Conservation (phyloP, 1,284 basidiomycete genomes). For the Ceratobasidium papillatum region DNA sequence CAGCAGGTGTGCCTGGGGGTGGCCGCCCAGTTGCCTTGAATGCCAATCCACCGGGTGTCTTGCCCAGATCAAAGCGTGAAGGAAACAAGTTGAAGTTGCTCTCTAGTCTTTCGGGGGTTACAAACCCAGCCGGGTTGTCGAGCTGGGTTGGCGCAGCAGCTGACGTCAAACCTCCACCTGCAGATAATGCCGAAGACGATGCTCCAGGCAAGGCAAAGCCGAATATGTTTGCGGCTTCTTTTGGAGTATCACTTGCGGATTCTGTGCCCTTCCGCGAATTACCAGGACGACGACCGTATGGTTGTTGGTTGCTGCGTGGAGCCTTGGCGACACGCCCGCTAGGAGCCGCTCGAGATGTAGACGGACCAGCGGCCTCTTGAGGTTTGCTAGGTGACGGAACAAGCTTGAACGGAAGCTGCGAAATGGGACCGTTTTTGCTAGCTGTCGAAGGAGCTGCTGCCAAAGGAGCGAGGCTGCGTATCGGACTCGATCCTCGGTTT, state of each 20-base stretch:
- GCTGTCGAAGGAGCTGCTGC: not conserved
- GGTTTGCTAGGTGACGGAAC: slow-evolving; percentile 14
- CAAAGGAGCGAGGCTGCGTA: not conserved
- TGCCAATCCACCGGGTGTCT: slow-evolving; percentile 27
- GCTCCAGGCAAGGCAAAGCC: slow-evolving; percentile 23
- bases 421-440: not conserved
- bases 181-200: not conserved
- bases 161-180: not conserved
- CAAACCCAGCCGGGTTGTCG: slow-evolving; percentile 10
- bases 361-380: not conserved
- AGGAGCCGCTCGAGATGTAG: slow-evolving; percentile 9
- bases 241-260: slow-evolving; percentile 1
- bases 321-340: slow-evolving; percentile 24
- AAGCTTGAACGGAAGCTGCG: slow-evolving; percentile 14
- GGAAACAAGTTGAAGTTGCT: slow-evolving; percentile 30
- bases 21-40: slow-evolving; percentile 32
- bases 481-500: slow-evolving; percentile 9
- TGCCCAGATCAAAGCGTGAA: slow-evolving; percentile 15
- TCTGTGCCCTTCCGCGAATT: not conserved
- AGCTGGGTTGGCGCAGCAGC: not conserved
- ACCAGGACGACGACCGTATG: not conserved
- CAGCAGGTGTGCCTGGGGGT: slow-evolving; percentile 23
- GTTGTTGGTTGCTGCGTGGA: slow-evolving; percentile 2
- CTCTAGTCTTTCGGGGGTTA: slow-evolving; percentile 23
- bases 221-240: not conserved